phyloP scores from a whole-genome alignment of 176 grass and related monocot species.

The Dendrocalamus sinicus region DNA sequence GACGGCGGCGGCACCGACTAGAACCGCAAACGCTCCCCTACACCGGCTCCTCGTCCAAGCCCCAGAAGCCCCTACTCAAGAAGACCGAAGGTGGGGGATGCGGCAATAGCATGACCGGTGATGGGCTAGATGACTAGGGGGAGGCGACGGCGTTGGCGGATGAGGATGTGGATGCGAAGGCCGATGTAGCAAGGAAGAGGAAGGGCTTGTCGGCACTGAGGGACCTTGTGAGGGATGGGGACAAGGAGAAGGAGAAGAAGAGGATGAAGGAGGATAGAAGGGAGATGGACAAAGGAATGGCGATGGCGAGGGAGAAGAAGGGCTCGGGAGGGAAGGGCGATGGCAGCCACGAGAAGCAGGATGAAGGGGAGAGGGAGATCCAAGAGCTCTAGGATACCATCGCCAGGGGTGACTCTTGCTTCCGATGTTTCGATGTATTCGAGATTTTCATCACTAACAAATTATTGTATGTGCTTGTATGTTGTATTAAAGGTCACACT shows the following conservation, averaged over 20 bases:
- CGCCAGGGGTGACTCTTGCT: conserved; percentile 55
- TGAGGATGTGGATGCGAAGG: conserved; percentile 11
- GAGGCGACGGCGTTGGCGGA: conserved; percentile 27
- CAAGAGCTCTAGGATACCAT: conserved; percentile 89
- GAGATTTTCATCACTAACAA: not conserved
- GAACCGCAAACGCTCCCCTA: conserved; percentile 63
- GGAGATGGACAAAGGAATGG: conserved; percentile 39
- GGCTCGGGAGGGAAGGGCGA: conserved; percentile 48
- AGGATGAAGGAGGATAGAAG: conserved; percentile 43
- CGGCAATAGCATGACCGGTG: conserved; percentile 27
- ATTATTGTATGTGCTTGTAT: not conserved
- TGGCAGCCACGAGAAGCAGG: conserved; percentile 20
- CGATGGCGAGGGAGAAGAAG: conserved; percentile 56
- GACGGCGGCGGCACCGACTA: conserved; percentile 24
- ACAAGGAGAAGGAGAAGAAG: conserved; percentile 51
- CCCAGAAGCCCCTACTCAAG: conserved; percentile 79
- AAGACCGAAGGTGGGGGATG: conserved; percentile 47
- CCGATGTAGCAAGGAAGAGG: conserved; percentile 49
- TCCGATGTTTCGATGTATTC: not conserved
- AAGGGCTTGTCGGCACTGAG: conserved; percentile 51
- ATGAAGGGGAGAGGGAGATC: conserved; percentile 65
- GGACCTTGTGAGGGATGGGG: conserved; percentile 48
- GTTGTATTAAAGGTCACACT: not conserved
- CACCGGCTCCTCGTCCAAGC: conserved; percentile 45
- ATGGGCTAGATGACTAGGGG: conserved; percentile 62